These are phyloP conservation scores for Vaccinium macrocarpon DNA, from an alignment of 148 eudicot genomes.

Conservation along the genomic window DNA sequence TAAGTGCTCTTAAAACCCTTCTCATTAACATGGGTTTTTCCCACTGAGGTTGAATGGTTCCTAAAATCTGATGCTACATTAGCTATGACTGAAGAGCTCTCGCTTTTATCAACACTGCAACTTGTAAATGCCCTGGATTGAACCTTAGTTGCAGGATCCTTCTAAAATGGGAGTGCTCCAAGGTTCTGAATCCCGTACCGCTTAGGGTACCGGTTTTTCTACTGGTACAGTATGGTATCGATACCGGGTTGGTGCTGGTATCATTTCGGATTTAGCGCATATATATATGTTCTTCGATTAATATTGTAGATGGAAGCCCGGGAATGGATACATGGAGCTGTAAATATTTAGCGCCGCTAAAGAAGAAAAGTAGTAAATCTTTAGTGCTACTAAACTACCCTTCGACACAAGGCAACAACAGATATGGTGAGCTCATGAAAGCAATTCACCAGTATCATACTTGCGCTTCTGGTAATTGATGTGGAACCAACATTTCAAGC, in stretches of 20 bases:
- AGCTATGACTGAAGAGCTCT: conserved; percentile 24
- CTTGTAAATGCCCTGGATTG: conserved; percentile 33
- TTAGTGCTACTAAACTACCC: background rate
- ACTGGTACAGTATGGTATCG: no score
- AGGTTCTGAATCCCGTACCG: no score
- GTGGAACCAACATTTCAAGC: background rate
- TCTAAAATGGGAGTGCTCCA: no score
- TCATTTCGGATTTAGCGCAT: no score
- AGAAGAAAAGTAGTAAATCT: background rate
- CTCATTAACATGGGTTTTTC: conserved; percentile 43
- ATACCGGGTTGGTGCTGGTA: no score
- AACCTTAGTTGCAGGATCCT: no score
- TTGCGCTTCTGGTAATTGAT: background rate
- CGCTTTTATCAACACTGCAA: conserved; percentile 22
- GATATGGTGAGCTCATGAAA: background rate
- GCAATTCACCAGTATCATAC: background rate
- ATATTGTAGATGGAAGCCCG: background rate
- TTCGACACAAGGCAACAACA: background rate
- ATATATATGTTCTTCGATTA: background rate
- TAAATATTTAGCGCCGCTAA: background rate
- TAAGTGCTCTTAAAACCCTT: conserved; percentile 53
- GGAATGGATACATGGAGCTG: background rate
- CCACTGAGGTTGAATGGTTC: conserved; percentile 57
- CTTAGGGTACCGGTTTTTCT: no score
- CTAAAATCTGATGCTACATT: conserved; percentile 66